Percentiles rank a stretch among this genome's conserved stretches.
These are phyloP conservation scores for Ormosia emarginata DNA, from an alignment of 306 rosid genomes.

Conservation along the genomic window DNA sequence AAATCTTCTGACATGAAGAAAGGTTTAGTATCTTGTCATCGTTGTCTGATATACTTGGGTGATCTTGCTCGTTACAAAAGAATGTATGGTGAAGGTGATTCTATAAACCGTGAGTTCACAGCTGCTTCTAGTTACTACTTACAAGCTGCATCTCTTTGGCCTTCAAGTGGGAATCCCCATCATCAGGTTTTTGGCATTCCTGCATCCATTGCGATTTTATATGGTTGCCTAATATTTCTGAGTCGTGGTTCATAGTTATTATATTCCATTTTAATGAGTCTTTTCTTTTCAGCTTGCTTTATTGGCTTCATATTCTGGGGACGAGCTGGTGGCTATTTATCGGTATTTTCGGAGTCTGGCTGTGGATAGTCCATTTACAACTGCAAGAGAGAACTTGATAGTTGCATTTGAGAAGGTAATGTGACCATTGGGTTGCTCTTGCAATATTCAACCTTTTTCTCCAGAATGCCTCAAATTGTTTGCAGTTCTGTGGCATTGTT, in stretches of 20 bases:
- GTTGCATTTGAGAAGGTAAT: constrained; percentile 95
- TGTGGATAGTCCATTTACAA: constrained; percentile 81
- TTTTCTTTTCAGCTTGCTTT: constrained; percentile 69
- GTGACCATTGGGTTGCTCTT: background rate
- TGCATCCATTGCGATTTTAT: background rate
- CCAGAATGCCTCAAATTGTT: background rate
- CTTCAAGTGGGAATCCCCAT: constrained; percentile 93
- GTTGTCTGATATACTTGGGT: constrained; percentile 88
- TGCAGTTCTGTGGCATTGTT: no score
- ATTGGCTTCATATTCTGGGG: constrained; percentile 91
- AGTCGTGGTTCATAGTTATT: background rate
- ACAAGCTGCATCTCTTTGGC: constrained; percentile 91
- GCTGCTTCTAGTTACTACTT: constrained; percentile 92
- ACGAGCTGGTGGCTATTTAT: constrained; percentile 74
- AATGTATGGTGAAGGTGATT: constrained; percentile 85
- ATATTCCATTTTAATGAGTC: constrained; percentile 11
- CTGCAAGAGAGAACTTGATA: constrained; percentile 88
- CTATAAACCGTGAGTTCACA: constrained; percentile 66
- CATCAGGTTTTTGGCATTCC: constrained; percentile 63
- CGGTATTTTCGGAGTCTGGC: constrained; percentile 91
- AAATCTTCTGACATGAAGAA: constrained; percentile 75
- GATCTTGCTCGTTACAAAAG: constrained; percentile 98
- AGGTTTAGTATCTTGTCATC: constrained; percentile 83
- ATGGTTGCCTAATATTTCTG: background rate
- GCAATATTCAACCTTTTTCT: background rate